Percentiles rank a stretch among this genome's conserved stretches.
These are phyloP conservation scores for Triglochin maritima DNA, from an alignment of 106 monocot species.

Conservation along the genomic window DNA sequence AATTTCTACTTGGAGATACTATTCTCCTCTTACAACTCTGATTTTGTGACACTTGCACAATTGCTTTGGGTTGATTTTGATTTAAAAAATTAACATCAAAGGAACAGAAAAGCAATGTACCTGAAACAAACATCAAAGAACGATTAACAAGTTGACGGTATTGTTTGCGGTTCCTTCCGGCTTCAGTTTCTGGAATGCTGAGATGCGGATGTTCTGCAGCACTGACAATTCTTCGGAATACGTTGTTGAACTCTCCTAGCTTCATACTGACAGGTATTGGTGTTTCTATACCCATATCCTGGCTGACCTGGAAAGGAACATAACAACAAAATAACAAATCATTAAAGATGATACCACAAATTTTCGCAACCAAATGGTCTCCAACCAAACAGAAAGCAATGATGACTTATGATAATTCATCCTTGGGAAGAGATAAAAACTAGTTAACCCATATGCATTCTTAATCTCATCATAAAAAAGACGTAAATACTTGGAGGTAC, in stretches of 20 bases:
- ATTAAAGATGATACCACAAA: neutral
- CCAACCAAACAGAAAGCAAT: neutral
- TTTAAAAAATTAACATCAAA: neutral
- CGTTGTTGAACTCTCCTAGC: conserved; percentile 57
- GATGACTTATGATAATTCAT: no score
- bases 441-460: no score
- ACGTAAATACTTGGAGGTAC: no score
- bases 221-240: conserved; percentile 58
- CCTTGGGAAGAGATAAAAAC: no score
- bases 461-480: no score
- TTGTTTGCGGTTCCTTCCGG: conserved; percentile 67
- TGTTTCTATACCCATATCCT: conserved; percentile 90
- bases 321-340: neutral
- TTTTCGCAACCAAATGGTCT: neutral
- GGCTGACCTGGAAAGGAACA: conserved; percentile 42
- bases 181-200: conserved; percentile 95
- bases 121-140: conserved; percentile 88
- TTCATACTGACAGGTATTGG: conserved; percentile 80
- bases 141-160: conserved; percentile 71
- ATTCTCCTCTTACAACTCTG: no score
- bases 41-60: no score
- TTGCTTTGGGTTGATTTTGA: neutral
- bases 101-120: conserved; percentile 22
- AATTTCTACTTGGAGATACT: no score
- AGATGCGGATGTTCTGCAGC: conserved; percentile 74